Percentiles rank a stretch among this genome's conserved stretches.
phyloP scores from a whole-genome alignment of 1,139 yeast genomes.

The Candida smagusa region DNA sequence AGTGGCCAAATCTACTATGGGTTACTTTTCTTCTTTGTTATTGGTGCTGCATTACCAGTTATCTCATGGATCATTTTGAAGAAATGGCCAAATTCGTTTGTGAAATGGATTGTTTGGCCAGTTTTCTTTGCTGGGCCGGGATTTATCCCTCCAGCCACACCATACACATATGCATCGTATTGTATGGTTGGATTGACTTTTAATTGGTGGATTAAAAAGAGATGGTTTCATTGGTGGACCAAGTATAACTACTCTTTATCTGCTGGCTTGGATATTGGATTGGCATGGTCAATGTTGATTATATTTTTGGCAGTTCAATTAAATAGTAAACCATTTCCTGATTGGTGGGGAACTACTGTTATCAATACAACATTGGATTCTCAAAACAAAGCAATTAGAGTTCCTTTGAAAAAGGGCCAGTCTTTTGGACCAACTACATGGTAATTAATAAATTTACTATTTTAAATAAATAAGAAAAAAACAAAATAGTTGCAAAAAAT shows the following conservation, averaged over 20 bases:
- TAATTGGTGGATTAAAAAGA: conserved; percentile 31
- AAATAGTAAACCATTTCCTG: conserved; percentile 27
- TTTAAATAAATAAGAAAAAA: too few relatives aligned
- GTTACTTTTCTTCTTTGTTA: conserved; percentile 38
- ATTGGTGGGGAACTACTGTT: conserved; percentile 61
- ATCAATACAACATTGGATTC: conserved; percentile 20
- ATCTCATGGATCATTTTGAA: conserved; percentile 45
- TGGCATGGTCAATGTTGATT: conserved; percentile 48
- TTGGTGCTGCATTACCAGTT: conserved; percentile 37
- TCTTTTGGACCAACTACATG: conserved; percentile 20
- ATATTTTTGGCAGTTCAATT: conserved; percentile 40
- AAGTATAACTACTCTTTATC: conserved; percentile 59
- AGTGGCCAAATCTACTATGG: conserved; percentile 37
- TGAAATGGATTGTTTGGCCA: conserved; percentile 45
- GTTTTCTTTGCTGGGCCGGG: conserved; percentile 49
- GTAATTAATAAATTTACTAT: conserved; percentile 14
- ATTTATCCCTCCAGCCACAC: conserved; percentile 45
- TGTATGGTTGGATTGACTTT: conserved; percentile 32
- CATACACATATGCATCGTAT: conserved; percentile 41
- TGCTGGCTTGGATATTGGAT: conserved; percentile 55
- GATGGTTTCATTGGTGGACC: conserved; percentile 58
- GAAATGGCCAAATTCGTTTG: conserved; percentile 44
- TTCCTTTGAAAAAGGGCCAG: conserved; percentile 11
- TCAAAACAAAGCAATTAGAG: conserved; percentile 8
- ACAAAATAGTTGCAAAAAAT: too few relatives aligned